Percentiles rank a stretch among this genome's conserved stretches.
Conservation (phyloP, 148 eudicot genomes). For the Silene uniflora region DNA sequence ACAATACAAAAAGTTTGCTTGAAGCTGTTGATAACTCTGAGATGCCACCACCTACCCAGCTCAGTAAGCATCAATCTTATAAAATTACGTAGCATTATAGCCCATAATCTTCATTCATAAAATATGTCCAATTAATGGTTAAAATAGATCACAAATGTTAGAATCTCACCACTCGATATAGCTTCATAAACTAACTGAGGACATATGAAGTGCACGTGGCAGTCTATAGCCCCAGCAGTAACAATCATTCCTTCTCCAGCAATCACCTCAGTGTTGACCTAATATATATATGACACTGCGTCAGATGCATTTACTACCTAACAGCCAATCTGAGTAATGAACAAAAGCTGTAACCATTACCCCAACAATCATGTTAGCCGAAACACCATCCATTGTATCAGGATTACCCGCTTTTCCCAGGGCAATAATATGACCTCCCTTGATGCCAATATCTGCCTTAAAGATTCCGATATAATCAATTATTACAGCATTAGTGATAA, state of each 20-base stretch:
- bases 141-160: slow-evolving; percentile 4
- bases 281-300: slow-evolving; percentile 14
- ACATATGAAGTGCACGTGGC: slow-evolving; percentile 97
- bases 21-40: not conserved
- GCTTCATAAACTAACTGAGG: slow-evolving; percentile 94
- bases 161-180: slow-evolving; percentile 81
- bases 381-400: slow-evolving; percentile 75
- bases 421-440: slow-evolving; percentile 62
- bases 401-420: slow-evolving; percentile 96
- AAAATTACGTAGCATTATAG: not conserved
- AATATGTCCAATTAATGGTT: not conserved
- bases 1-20: not conserved
- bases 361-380: slow-evolving; percentile 66
- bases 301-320: slow-evolving; percentile 5
- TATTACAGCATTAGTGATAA: slow-evolving; percentile 87
- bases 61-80: not conserved
- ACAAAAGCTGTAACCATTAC: slow-evolving; percentile 36
- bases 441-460: slow-evolving; percentile 93
- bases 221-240: slow-evolving; percentile 95
- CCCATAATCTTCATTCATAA: not conserved
- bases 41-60: not conserved
- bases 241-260: slow-evolving; percentile 96
- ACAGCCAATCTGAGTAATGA: not conserved
- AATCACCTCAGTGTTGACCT: slow-evolving; percentile 95
- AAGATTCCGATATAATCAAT: slow-evolving; percentile 88